Evolutionary conservation across 257 asterid species (phyloP), one percentile per base, ranked within the genome.

Genomic region (Parsonsia alboflavescens): DNA sequence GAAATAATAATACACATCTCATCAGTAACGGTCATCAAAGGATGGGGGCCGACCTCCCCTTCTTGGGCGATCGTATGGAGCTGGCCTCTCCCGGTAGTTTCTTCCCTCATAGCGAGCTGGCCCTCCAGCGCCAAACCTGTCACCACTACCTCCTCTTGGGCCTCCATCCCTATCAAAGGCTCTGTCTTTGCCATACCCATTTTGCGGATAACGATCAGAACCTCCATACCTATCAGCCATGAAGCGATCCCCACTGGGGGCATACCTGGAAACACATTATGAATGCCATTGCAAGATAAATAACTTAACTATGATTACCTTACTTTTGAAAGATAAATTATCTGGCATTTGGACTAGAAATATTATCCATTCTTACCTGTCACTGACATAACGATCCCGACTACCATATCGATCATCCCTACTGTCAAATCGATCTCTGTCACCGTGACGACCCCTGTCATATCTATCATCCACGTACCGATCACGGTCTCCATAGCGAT

Each of bases 31-130:
- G 39, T 33, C 39, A 16, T 86, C 96, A 71, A 93, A 73, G 30
- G 96, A 80, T 13, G 89, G 92, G 33, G 93, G 90, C 2, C 90
- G 86, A 8, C 90, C 96, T 69, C 89, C 91, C 80, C 94, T 84
- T 79, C 91, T 83, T n/a, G 97, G 91, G 33, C 93, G 95, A 77
- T 92, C 96, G 59, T 92, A 92, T 7, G 97, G 96, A 44, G 85
- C 91, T 15, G 89, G 85, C 84, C 93, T 85, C 44, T 88, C 96
- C 80, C 96, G 77, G 70, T 85, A 74, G 82, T 78, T 84, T 83
- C 93, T 83, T 71, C 91, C 98, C 62, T 91, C 98, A 4, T 88
- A 86, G 0, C 95, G 91, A 24, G 88, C 85, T 46, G 93, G 90
- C 39, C 86, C 89, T 50, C 90, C 90, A 21, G 80, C 87, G 56